A percentile compares a stretch with the other conserved stretches of the same genome.
These are phyloP conservation scores for Echium plantagineum DNA, from an alignment of 257 asterid species.

Conservation along the genomic window DNA sequence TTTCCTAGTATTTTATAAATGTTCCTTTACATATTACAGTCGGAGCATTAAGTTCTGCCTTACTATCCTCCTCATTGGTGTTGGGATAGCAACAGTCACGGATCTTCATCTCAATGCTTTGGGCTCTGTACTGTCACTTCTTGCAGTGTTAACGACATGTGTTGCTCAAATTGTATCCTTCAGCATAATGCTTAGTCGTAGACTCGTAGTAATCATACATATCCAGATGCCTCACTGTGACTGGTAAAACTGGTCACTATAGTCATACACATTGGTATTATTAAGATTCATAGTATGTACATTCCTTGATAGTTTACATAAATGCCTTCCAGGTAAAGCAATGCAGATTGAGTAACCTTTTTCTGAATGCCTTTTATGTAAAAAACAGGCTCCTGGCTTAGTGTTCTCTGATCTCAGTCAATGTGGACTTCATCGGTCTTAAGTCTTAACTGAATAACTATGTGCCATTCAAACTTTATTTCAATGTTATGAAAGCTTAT, in stretches of 20 bases:
- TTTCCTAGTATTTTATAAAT: conserved; percentile 11
- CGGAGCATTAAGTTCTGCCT: conserved; percentile 59
- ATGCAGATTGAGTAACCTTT: too few species aligned
- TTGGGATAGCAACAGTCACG: conserved; percentile 83
- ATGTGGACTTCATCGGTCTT: too few species aligned
- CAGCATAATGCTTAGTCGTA: conserved; percentile 4
- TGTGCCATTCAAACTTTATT: too few species aligned
- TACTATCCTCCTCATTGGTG: conserved; percentile 64
- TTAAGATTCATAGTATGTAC: background rate
- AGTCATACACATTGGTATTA: background rate
- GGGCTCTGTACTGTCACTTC: conserved; percentile 69
- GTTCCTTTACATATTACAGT: conserved; percentile 32
- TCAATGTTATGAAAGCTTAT: too few species aligned
- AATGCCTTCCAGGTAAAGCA: background rate
- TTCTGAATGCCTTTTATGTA: too few species aligned
- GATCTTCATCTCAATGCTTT: conserved; percentile 83
- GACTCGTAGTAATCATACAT: background rate
- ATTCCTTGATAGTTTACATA: background rate
- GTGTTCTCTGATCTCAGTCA: too few species aligned
- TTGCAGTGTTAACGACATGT: conserved; percentile 79
- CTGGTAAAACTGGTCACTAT: background rate
- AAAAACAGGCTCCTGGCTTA: too few species aligned
- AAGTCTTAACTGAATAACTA: too few species aligned
- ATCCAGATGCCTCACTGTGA: background rate
- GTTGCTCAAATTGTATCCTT: conserved; percentile 94